A percentile compares a stretch with the other conserved stretches of the same genome.
phyloP scores from a whole-genome alignment of 371 early-diverging fungal species.

The Mortierella sp. region DNA sequence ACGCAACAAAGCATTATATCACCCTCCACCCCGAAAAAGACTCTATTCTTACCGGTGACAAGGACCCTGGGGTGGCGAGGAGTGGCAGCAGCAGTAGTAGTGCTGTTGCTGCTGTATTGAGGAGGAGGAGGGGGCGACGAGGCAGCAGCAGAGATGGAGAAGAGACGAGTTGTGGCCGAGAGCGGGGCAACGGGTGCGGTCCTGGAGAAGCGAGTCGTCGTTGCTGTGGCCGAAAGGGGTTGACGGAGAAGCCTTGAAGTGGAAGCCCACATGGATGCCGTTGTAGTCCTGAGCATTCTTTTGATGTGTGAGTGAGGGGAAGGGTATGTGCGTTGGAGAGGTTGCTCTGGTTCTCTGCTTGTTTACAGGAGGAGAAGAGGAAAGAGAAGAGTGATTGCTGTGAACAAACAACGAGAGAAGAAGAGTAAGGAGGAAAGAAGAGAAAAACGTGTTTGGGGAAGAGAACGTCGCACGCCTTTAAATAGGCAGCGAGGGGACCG shows the following conservation, averaged over 20 bases:
- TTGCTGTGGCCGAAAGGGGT: neutral
- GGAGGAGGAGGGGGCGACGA: conserved; percentile 8
- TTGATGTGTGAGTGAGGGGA: neutral
- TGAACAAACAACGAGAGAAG: neutral
- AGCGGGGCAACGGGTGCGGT: neutral
- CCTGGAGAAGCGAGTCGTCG: conserved; percentile 12
- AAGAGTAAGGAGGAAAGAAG: neutral
- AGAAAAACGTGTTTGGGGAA: neutral
- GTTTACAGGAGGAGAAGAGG: neutral
- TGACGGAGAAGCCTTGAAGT: conserved; percentile 8
- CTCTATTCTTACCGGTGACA: conserved; percentile 63
- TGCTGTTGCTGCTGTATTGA: neutral
- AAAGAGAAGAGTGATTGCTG: neutral
- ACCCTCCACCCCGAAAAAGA: neutral
- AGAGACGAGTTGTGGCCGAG: conserved; percentile 1
- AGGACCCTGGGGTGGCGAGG: conserved; percentile 61
- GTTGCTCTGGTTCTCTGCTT: too few species aligned
- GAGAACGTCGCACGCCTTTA: neutral
- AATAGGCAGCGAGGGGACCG: neutral
- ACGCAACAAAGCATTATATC: neutral
- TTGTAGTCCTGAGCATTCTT: conserved; percentile 2
- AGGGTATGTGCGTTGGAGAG: neutral
- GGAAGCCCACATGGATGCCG: neutral
- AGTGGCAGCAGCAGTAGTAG: neutral
- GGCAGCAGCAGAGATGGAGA: conserved; percentile 11